A percentile compares a stretch with the other conserved stretches of the same genome.
Conservation (phyloP, 2,329 filamentous ascomycete genomes). For the Fusarium brevicatenulatum region DNA sequence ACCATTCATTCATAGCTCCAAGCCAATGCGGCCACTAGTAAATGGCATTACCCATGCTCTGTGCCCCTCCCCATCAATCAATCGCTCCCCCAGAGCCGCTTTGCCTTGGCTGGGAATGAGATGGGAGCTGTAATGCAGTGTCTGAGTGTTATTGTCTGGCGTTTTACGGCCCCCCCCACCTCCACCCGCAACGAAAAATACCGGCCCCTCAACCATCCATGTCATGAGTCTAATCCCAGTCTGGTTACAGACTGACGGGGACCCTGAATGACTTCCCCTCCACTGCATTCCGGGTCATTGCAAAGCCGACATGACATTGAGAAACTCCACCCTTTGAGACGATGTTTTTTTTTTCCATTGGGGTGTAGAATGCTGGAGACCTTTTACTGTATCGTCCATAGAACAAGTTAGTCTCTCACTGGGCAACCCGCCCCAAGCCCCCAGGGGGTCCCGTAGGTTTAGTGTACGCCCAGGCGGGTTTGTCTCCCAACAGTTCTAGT, state of each 20-base stretch:
- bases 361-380: neutral
- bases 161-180: constrained; percentile 23
- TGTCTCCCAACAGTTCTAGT: constrained; percentile 47
- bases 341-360: constrained; percentile 30
- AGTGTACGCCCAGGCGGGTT: constrained; percentile 22
- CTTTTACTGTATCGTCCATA: neutral
- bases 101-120: constrained; percentile 25
- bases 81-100: constrained; percentile 8
- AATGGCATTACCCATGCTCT: constrained; percentile 11
- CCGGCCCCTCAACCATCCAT: constrained; percentile 34
- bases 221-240: neutral
- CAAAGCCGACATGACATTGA: constrained; percentile 13
- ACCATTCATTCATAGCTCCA: constrained; percentile 16
- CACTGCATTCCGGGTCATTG: constrained; percentile 22
- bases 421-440: neutral
- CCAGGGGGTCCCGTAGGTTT: constrained; percentile 27
- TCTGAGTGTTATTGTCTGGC: constrained; percentile 4
- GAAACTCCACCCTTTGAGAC: neutral
- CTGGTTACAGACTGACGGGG: constrained; percentile 8
- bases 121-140: constrained; percentile 8
- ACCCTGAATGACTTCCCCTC: constrained; percentile 31
- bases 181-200: constrained; percentile 11
- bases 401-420: neutral
- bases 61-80: constrained; percentile 23
- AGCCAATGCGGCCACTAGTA: constrained; percentile 4